Base-by-base conservation (phyloP, 345 rosid genomes). In the Geranium rotundifolium region DNA sequence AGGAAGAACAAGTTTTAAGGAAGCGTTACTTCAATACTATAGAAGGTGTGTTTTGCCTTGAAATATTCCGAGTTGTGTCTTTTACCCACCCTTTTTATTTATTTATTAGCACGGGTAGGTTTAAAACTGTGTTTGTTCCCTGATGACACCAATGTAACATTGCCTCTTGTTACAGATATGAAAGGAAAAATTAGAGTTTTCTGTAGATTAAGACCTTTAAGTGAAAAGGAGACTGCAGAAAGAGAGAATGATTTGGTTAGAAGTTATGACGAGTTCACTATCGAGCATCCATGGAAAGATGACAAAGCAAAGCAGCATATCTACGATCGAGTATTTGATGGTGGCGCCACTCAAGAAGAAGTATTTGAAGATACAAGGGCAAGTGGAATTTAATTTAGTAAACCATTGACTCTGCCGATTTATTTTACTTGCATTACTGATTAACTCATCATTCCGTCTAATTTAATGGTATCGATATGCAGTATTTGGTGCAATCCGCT, bases 401-500 rank as follows among this genome's bases (percentile, higher is more conserved):
- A 9, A 46, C 12, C 16, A 46, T 46, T 9, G 15, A 46, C 52
- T n/a, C n/a, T n/a, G n/a, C n/a, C n/a, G n/a, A n/a, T 46, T 46
- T 46, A 14, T 12, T 46, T 46, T 46, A 14, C 52, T 46, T 46
- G 52, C 8, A 46, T 0, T 9, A 46, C 10, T 8, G 4, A 34
- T 5, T 34, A 34, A 34, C 41, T 4, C 10, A 34, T 34, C 10
- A 12, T 5, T 7, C 16, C 1, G 13, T 66, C 18, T 71, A 29
- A 31, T 58, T 52, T 41, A 16, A 14, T 9, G 17, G 62, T 68
- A 61, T 70, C 63, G 23, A 4, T 61, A 20, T 59, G 69, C 78
- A 92, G 98, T 87, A 87, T 76, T 76, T 92, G 79, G 95, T 92
- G 57, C 99, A 93, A 65, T 90, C 99, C 34, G 96, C 97, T 62